A percentile compares a stretch with the other conserved stretches of the same genome.
Conservation (phyloP, 768 basidiomycete genomes). For the Boletus insuetus region DNA sequence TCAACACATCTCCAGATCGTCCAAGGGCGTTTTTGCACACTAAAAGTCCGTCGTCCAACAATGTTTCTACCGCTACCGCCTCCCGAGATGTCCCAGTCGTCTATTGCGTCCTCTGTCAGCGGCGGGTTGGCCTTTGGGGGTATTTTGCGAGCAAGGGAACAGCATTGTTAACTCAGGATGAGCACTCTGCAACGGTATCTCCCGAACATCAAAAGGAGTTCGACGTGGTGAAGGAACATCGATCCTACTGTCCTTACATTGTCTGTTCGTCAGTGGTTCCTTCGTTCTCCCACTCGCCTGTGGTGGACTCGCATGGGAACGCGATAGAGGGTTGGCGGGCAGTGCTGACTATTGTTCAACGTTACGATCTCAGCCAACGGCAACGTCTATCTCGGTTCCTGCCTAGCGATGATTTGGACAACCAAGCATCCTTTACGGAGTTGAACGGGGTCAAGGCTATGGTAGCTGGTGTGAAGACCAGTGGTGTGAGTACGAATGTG, state of each 20-base stretch:
- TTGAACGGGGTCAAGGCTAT: constrained; percentile 62
- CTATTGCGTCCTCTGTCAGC: constrained; percentile 68
- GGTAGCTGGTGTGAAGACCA: constrained; percentile 72
- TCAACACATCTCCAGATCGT: constrained; percentile 16
- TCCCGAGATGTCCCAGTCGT: constrained; percentile 50
- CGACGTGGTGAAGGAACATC: constrained; percentile 77
- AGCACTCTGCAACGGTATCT: constrained; percentile 20
- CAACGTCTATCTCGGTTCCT: constrained; percentile 39
- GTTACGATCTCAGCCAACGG: constrained; percentile 63
- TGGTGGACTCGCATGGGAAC: constrained; percentile 23
- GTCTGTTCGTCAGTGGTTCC: constrained; percentile 66
- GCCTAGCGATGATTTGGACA: constrained; percentile 4
- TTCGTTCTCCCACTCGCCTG: constrained; percentile 39
- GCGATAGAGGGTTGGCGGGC: constrained; percentile 77
- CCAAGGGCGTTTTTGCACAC: constrained; percentile 1
- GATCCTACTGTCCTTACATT: constrained; percentile 84
- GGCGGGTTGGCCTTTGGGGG: constrained; percentile 79
- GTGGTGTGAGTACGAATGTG: constrained; percentile 52
- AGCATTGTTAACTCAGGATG: constrained; percentile 5
- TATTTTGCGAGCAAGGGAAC: constrained; percentile 40
- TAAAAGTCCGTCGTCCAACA: constrained; percentile 5
- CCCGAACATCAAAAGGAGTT: constrained; percentile 45
- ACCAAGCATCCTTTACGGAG: constrained; percentile 37
- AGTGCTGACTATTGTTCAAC: constrained; percentile 62
- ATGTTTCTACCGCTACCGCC: background rate